Evolutionary conservation across 2,329 filamentous ascomycete species (phyloP).

Genomic region (Mollisiaceae sp.): DNA sequence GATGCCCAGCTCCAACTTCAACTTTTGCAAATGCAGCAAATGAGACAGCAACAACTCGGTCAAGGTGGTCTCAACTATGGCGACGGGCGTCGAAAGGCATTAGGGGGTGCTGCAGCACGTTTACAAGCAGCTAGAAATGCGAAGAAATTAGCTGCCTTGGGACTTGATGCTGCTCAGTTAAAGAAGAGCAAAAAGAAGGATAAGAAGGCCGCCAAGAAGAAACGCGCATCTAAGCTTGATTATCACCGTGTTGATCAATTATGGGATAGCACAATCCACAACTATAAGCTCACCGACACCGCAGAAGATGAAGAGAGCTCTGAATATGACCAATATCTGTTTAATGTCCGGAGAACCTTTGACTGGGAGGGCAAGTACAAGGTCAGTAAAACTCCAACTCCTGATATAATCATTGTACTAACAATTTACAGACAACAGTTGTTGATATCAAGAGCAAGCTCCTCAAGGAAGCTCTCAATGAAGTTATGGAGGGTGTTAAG

Average conservation of each 20-base stretch:
- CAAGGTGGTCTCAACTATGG: conserved; percentile 18
- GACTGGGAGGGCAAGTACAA: conserved; percentile 84
- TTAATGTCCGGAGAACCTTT: conserved; percentile 82
- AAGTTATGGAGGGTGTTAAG: conserved; percentile 77
- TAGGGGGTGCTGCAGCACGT: conserved; percentile 29
- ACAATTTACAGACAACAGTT: conserved; percentile 54
- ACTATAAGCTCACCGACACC: conserved; percentile 72
- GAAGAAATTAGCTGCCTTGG: conserved; percentile 32
- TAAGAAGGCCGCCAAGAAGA: conserved; percentile 45
- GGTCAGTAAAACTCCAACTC: conserved; percentile 28
- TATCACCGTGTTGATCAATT: conserved; percentile 72
- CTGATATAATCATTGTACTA: conserved; percentile 17
- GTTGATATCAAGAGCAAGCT: conserved; percentile 87
- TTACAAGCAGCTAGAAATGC: conserved; percentile 35
- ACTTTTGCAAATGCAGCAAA: conserved; percentile 33
- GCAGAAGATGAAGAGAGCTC: conserved; percentile 64
- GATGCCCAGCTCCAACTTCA: conserved; percentile 35
- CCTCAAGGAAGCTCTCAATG: conserved; percentile 71
- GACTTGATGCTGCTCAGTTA: conserved; percentile 30
- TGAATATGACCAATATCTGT: conserved; percentile 79
- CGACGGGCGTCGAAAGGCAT: conserved; percentile 16
- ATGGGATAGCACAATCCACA: conserved; percentile 63
- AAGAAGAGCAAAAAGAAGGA: conserved; percentile 44
- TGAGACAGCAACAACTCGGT: conserved; percentile 34
- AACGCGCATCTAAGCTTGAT: conserved; percentile 60